These are phyloP conservation scores for Pseudevernia furfuracea DNA, from an alignment of 495 filamentous ascomycete species.

Conservation along the genomic window DNA sequence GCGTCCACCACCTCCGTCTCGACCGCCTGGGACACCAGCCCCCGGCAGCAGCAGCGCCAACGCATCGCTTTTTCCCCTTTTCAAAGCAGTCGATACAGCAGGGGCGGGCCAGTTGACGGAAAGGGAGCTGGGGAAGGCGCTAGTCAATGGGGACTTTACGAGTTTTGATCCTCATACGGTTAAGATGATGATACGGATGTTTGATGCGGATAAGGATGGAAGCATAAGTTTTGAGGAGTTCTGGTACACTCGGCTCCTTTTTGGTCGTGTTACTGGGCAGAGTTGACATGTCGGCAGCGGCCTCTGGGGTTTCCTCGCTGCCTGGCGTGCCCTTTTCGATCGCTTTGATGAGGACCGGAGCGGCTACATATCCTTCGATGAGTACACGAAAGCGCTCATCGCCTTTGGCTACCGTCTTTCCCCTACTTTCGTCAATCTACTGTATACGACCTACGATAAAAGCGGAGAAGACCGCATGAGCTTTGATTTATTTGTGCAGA, in stretches of 20 bases:
- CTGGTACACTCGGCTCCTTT: conserved; percentile 39
- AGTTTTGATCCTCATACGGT: conserved; percentile 95
- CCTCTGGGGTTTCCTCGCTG: conserved; percentile 88
- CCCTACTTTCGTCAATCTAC: conserved; percentile 66
- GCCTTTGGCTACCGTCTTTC: conserved; percentile 93
- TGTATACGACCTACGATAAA: conserved; percentile 66
- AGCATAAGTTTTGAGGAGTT: conserved; percentile 94
- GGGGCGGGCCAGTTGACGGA: conserved; percentile 79
- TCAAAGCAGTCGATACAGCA: conserved; percentile 82
- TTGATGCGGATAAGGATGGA: conserved; percentile 78
- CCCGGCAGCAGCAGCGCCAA: conserved; percentile 46
- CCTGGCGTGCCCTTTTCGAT: conserved; percentile 91
- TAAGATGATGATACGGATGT: conserved; percentile 98
- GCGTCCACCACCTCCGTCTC: conserved; percentile 42
- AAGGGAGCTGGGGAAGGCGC: conserved; percentile 76
- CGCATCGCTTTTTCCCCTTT: conserved; percentile 71
- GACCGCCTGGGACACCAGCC: conserved; percentile 59
- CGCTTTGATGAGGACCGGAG: conserved; percentile 84
- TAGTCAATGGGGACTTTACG: conserved; percentile 94
- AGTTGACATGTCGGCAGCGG: conserved; percentile 38
- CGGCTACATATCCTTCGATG: conserved; percentile 75
- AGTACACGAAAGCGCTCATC: conserved; percentile 85
- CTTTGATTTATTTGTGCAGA: conserved; percentile 97
- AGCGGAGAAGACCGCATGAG: conserved; percentile 61
- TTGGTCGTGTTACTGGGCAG: not conserved